These are phyloP conservation scores for Kwoniella shivajii DNA, from an alignment of 1,284 basidiomycete species.

Conservation along the genomic window DNA sequence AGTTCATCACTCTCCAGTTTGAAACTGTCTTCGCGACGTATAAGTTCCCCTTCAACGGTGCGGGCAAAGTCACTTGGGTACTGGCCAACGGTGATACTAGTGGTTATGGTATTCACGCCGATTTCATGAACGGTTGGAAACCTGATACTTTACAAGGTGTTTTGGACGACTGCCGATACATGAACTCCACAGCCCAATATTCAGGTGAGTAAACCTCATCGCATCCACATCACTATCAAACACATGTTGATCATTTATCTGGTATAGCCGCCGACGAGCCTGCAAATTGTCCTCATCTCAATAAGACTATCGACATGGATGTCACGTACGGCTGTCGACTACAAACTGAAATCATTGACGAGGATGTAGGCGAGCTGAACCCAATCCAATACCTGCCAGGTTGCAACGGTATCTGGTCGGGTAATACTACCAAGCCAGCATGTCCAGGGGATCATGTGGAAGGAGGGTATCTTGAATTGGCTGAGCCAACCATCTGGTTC, in stretches of 20 bases:
- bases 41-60: constrained; percentile 24
- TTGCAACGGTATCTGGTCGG: constrained; percentile 29
- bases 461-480: constrained; percentile 21
- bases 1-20: constrained; percentile 31
- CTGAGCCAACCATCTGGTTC: constrained; percentile 11
- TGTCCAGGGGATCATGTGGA: constrained; percentile 24
- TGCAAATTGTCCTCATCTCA: constrained; percentile 24
- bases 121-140: constrained; percentile 37
- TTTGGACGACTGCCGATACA: constrained; percentile 29
- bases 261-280: constrained; percentile 13
- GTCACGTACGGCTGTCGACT: constrained; percentile 21
- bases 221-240: not conserved
- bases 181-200: constrained; percentile 21
- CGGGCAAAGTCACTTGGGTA: constrained; percentile 22
- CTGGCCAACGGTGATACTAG: constrained; percentile 26
- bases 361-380: constrained; percentile 19
- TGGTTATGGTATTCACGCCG: constrained; percentile 27
- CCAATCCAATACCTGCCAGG: constrained; percentile 22
- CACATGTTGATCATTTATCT: not conserved
- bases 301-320: constrained; percentile 18
- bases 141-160: constrained; percentile 22
- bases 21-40: constrained; percentile 26
- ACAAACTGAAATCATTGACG: constrained; percentile 27
- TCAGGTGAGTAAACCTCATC: constrained; percentile 5
- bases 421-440: constrained; percentile 21